Evolutionary conservation across 2,329 filamentous ascomycete genomes (phyloP).

Genomic region (Aureobasidium sp.): DNA sequence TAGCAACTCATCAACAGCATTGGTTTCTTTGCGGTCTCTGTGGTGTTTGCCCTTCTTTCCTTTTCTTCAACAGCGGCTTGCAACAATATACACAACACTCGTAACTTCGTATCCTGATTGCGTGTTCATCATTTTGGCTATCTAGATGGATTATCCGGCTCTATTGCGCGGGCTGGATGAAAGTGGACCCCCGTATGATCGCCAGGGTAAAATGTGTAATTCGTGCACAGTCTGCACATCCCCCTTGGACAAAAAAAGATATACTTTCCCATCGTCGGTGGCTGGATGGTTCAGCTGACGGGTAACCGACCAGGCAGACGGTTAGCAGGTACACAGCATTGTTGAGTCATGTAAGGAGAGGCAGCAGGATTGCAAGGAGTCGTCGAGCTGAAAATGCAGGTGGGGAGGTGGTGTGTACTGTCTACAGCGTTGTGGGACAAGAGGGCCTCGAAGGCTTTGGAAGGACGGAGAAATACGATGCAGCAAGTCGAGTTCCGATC

Average conservation of each 20-base stretch:
- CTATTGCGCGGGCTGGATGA: not conserved
- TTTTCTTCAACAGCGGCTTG: not conserved
- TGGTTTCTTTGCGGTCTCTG: not conserved
- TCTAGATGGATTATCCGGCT: not conserved
- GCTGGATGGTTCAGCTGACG: constrained; percentile 1
- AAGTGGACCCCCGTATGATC: not conserved
- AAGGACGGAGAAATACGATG: constrained; percentile 3
- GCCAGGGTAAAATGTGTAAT: constrained; percentile 3
- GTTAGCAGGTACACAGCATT: not conserved
- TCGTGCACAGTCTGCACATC: not conserved
- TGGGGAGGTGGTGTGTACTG: not conserved
- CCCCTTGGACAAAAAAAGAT: not conserved
- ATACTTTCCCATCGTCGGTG: not conserved
- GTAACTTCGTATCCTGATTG: not conserved
- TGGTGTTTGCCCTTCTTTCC: not conserved
- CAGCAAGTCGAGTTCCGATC: not conserved
- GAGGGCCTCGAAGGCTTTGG: constrained; percentile 1
- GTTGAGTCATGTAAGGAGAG: constrained; percentile 6
- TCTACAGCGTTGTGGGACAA: not conserved
- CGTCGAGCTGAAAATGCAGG: not conserved
- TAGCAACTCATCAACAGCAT: no score
- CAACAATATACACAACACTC: not conserved
- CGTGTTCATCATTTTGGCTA: not conserved
- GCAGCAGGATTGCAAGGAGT: not conserved
- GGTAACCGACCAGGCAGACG: not conserved